Evolutionary conservation across 306 rosid species (phyloP), one percentile per base, ranked within the genome.

Genomic region (Trichosanthes cucumerina): DNA sequence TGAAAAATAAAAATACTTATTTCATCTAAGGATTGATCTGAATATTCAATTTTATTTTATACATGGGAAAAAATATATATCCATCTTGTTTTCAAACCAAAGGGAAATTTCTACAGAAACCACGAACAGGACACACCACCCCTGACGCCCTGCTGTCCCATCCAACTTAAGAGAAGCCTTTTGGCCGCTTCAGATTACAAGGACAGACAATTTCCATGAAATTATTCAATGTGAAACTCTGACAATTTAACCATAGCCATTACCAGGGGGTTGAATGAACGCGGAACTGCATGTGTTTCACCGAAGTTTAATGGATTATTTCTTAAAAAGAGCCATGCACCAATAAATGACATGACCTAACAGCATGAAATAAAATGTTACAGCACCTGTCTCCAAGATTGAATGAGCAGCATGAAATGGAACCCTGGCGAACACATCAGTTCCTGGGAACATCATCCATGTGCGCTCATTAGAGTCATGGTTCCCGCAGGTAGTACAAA

Each of bases 341-440:
- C 14, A 80, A 54, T 57, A 69, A 34, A 71, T 33, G 19, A 41
- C 75, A 69, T 69, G 23, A 69, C 49, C 43, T 72, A 56, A 75
- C 62, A 12, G 1, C 0, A 57, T 80, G 38, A 43, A 57, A 52
- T 14, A 26, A 78, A 44, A 62, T 39, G 23, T 18, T n/a, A 26
- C 60, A 49, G 24, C 8, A 64, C 97, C 92, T 85, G 88, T 83
- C 86, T 92, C 98, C 89, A 89, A 82, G 76, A 92, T 82, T 73
- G 91, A 83, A 80, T 95, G 97, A 79, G 94, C 85, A 38, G 91
- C 96, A 87, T 94, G 96, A 82, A 94, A 92, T 16, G 98, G 97
- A 78, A 94, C 66, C 81, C 90, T 84, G 57, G 91, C 89, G 84
- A 92, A 92, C 82, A 92, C 58, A 86, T 92, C 93, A 56, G 90